phyloP scores from a whole-genome alignment of 805 yeast species.

The Barnettozyma botsteinii region DNA sequence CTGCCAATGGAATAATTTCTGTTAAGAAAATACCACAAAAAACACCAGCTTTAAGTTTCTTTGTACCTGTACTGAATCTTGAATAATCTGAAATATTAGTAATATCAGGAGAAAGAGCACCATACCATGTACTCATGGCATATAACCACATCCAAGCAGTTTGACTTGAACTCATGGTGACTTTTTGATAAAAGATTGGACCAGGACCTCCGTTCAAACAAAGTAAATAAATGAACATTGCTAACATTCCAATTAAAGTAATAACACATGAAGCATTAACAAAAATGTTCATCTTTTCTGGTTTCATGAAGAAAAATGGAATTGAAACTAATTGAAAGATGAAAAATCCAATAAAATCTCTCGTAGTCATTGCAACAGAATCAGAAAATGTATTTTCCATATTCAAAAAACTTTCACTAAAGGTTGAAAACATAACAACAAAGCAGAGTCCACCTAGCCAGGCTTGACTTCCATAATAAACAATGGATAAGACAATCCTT shows the following conservation, averaged over 20 bases:
- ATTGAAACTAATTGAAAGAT: constrained; percentile 40
- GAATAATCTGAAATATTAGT: constrained; percentile 38
- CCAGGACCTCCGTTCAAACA: constrained; percentile 33
- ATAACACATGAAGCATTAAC: constrained; percentile 33
- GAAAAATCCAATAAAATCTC: constrained; percentile 39
- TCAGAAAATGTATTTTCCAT: constrained; percentile 35
- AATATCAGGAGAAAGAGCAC: constrained; percentile 34
- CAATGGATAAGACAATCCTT: constrained; percentile 35
- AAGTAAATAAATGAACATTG: constrained; percentile 33
- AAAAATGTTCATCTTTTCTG: constrained; percentile 36
- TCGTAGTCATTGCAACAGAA: constrained; percentile 33
- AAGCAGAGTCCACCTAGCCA: constrained; percentile 39
- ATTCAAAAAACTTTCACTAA: constrained; percentile 30
- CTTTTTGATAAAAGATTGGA: constrained; percentile 25
- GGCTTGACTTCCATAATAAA: constrained; percentile 38
- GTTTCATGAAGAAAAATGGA: constrained; percentile 37
- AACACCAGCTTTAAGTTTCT: constrained; percentile 27
- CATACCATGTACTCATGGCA: constrained; percentile 36
- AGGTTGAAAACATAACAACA: constrained; percentile 32
- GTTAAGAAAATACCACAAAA: constrained; percentile 30
- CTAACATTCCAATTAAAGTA: constrained; percentile 35
- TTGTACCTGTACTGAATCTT: constrained; percentile 30
- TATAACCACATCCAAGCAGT: constrained; percentile 38
- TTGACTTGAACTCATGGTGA: constrained; percentile 22
- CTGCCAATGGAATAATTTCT: constrained; percentile 36